A percentile compares a stretch with the other conserved stretches of the same genome.
Conservation (phyloP, 805 yeast species). For the Candida xyloterini region DNA sequence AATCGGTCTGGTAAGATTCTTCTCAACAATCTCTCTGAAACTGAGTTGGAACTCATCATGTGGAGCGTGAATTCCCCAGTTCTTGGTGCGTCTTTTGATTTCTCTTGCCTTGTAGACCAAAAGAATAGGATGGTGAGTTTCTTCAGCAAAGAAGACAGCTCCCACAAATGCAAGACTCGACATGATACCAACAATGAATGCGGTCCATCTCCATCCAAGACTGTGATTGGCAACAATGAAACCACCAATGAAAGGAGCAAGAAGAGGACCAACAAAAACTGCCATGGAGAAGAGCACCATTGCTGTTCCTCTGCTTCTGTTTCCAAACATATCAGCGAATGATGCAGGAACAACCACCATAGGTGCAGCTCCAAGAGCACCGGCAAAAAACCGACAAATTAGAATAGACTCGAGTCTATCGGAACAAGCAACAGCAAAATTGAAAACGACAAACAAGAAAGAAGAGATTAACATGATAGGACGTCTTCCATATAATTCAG, state of each 20-base stretch:
- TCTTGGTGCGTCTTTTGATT: constrained; percentile 66
- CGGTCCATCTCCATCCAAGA: constrained; percentile 84
- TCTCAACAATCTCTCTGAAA: constrained; percentile 55
- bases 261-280: constrained; percentile 75
- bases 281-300: constrained; percentile 67
- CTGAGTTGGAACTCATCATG: constrained; percentile 62
- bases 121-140: constrained; percentile 71
- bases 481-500: constrained; percentile 76
- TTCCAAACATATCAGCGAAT: constrained; percentile 76
- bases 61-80: constrained; percentile 80
- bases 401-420: constrained; percentile 74
- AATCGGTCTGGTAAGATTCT: constrained; percentile 67
- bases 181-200: constrained; percentile 66
- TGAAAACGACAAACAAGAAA: constrained; percentile 56
- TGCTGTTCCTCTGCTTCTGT: constrained; percentile 69
- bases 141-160: constrained; percentile 49
- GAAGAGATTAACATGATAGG: constrained; percentile 54
- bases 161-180: constrained; percentile 38
- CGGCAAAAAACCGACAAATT: constrained; percentile 76
- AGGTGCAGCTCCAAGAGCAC: constrained; percentile 81
- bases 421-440: constrained; percentile 75
- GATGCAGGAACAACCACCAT: constrained; percentile 84
- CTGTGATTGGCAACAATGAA: constrained; percentile 52
- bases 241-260: constrained; percentile 78
- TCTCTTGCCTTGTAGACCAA: constrained; percentile 59